Base-by-base conservation (phyloP, 192 early-diverging fungal species). In the Phycomyces nitens region DNA sequence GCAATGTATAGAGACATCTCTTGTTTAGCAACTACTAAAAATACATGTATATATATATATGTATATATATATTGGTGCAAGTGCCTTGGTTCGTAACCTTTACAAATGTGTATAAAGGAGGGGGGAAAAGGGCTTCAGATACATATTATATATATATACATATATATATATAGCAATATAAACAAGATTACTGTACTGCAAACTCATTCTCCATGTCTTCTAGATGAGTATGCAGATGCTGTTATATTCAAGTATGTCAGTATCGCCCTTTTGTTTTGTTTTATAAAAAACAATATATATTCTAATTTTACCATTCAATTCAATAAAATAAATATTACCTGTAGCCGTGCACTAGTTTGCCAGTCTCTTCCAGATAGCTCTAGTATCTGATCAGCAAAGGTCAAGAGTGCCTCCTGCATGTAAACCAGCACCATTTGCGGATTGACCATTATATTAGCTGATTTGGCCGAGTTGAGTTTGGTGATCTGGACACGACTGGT, bases 361-460 rank as follows among this genome's bases (percentile, higher is more conserved):
- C 53, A 43, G 41, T 75, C 73, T 60, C 64, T 51, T 15, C 68
- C 73, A 18, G 68, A 51, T 7, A 75, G 39, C 27, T 75, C 73
- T 15, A 70, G 51, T 11, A 75, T 55, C 39, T 67, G 69, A 41
- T 68, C 64, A 34, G 69, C 68, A 58, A 66, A 70, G 10, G 57
- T 22, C 18, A 75, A 58, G 6, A 75, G 47, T 5, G 65, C 61
- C 50, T 70, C 73, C 21, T 65, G 58, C 63, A 75, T 66, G 42
- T 75, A 75, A 7, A 69, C 49, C 58, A 66, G 64, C 0, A 50
- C 53, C 21, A 60, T 49, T 11, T 56, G 27, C 23, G 73, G 62
- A 42, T 56, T 58, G 10, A 57, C 41, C 73, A 73, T 73, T 43
- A 69, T 68, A 59, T 73, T 73, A 21, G 55, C 61, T 27, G 52